Base-by-base conservation (phyloP, 352 stramenopile species). In the Porosira glacialis region DNA sequence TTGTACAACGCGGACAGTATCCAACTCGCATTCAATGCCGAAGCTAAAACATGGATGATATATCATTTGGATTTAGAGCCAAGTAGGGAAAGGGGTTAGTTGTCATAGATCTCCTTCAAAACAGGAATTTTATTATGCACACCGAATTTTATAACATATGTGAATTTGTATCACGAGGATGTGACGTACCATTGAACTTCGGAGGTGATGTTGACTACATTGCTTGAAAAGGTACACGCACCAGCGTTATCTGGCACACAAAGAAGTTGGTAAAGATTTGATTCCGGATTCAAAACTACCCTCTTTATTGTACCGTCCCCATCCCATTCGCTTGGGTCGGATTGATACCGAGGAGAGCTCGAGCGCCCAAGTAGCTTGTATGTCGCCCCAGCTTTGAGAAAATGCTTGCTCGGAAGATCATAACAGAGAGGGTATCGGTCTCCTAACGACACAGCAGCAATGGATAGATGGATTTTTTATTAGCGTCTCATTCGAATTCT, bases 361-460 rank as follows among this genome's bases (percentile, higher is more conserved):
- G 60, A 73, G 10, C 36, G 30, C 30, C 79, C 79, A 41, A 87
- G 28, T 6, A 87, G 48, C 15, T 68, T 52, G 39, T 85, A 87
- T 1, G 3, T 63, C n/a, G 79, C 75, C 28, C 75, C 75, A 44
- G 70, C 75, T 50, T 51, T 64, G 19, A 87, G 57, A 27, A 83
- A 87, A 59, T 78, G 74, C 59, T 77, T 80, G 5, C 70, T n/a
- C 10, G 67, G 65, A 17, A 80, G 52, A 55, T 80, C 65, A 1
- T 75, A n/a, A 59, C 74, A 83, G 11, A 83, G 62, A 19, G 74
- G 74, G 63, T 76, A 83, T 15, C 33, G 22, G 48, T 88, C 81
- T 27, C 79, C 85, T 41, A n/a, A n/a, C n/a, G n/a, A n/a, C n/a
- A n/a, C n/a, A n/a, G n/a, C n/a, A n/a, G n/a, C n/a, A n/a, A n/a